These are phyloP conservation scores for Carex sylvatica DNA, from an alignment of 202 grass and related monocot genomes.

Conservation along the genomic window DNA sequence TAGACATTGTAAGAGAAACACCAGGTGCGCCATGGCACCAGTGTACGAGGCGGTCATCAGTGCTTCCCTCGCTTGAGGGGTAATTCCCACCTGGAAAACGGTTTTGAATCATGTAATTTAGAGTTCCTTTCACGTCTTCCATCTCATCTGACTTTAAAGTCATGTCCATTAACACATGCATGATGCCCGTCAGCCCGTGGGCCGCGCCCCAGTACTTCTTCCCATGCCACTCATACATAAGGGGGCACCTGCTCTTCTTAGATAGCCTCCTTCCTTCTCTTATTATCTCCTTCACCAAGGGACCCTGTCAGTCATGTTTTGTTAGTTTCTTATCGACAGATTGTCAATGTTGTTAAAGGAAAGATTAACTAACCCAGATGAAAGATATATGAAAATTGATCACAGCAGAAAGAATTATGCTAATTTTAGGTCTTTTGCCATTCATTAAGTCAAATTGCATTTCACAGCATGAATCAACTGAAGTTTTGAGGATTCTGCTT, in stretches of 20 bases:
- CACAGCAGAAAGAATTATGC: neutral
- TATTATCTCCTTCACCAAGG: conserved; percentile 62
- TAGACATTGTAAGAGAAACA: conserved; percentile 66
- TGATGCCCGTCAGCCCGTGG: conserved; percentile 85
- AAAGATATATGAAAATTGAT: neutral
- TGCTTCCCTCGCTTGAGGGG: conserved; percentile 56
- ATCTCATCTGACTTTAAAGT: conserved; percentile 48
- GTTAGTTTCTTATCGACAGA: neutral
- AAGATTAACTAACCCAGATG: too few species aligned
- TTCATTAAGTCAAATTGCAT: neutral
- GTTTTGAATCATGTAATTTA: conserved; percentile 75
- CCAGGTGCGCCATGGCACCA: conserved; percentile 96
- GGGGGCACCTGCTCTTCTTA: conserved; percentile 43
- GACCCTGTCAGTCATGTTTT: conserved; percentile 34
- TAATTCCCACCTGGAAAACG: conserved; percentile 72
- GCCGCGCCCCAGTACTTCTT: conserved; percentile 91
- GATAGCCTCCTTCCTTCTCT: conserved; percentile 64
- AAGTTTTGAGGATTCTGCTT: neutral
- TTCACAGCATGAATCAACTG: neutral
- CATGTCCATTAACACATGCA: conserved; percentile 77
- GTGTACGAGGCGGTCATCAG: conserved; percentile 60
- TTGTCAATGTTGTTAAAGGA: too few species aligned
- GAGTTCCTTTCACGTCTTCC: conserved; percentile 67
- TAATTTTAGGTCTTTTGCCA: neutral
- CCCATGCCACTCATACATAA: conserved; percentile 85